phyloP scores from a whole-genome alignment of 2,329 filamentous ascomycete genomes.

The Claviceps maximensis region DNA sequence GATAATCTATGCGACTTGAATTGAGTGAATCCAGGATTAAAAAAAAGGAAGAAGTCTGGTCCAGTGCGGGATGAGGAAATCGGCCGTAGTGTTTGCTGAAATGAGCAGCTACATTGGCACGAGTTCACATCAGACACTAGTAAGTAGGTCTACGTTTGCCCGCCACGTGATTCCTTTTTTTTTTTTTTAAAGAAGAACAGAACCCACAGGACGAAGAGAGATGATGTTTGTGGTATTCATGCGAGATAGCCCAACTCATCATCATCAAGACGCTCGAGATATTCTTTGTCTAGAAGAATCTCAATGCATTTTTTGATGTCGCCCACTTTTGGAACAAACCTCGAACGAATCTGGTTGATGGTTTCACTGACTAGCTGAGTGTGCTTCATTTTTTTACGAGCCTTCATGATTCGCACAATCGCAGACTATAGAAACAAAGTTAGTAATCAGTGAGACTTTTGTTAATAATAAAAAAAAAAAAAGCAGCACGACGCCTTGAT shows the following conservation, averaged over 20 bases:
- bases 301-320: slow-evolving; percentile 99
- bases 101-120: neutral
- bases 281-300: slow-evolving; percentile 96
- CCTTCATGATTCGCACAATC: slow-evolving; percentile 87
- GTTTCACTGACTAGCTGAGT: slow-evolving; percentile 86
- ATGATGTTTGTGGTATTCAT: slow-evolving; percentile 22
- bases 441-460: neutral
- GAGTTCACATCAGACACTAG: neutral
- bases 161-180: neutral
- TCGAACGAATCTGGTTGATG: slow-evolving; percentile 84
- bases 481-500: neutral
- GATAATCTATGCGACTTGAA: neutral
- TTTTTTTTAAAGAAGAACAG: neutral
- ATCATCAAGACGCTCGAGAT: slow-evolving; percentile 86
- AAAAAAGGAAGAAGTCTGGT: neutral
- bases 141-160: neutral
- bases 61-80: neutral
- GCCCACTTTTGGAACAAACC: slow-evolving; percentile 81
- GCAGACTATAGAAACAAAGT: slow-evolving; percentile 52
- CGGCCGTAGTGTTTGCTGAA: neutral
- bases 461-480: neutral
- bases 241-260: slow-evolving; percentile 93
- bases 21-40: too few species aligned
- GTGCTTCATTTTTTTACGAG: slow-evolving; percentile 97
- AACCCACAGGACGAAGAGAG: neutral